Percentiles rank a stretch among this genome's conserved stretches.
These are phyloP conservation scores for Rubroboletus satanas DNA, from an alignment of 768 basidiomycete species.

Conservation along the genomic window DNA sequence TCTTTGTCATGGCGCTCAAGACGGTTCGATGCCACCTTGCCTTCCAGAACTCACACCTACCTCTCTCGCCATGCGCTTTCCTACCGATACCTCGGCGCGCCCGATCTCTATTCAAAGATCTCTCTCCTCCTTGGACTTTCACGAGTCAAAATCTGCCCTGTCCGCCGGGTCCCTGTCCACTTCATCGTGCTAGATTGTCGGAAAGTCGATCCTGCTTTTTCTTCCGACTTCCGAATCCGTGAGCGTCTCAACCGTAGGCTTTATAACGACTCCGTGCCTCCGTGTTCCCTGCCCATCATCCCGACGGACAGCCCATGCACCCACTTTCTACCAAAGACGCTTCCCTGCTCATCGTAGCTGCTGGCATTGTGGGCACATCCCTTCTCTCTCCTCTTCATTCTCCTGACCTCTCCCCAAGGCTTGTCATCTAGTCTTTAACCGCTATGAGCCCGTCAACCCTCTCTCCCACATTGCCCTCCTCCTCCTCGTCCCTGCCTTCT, in stretches of 20 bases:
- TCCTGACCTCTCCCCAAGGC: slow-evolving; percentile 20
- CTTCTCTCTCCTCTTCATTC: not conserved
- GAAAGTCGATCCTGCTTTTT: slow-evolving; percentile 32
- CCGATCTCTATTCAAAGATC: slow-evolving; percentile 21
- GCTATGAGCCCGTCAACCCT: slow-evolving; percentile 28
- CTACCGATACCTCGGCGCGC: slow-evolving; percentile 15
- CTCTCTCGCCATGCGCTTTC: slow-evolving; percentile 3
- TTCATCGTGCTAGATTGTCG: slow-evolving; percentile 32
- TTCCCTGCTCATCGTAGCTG: slow-evolving; percentile 16
- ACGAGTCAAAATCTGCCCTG: slow-evolving; percentile 22
- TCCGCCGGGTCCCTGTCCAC: slow-evolving; percentile 16
- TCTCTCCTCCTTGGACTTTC: slow-evolving; percentile 4
- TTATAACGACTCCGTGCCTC: slow-evolving; percentile 21
- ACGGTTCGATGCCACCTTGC: slow-evolving; percentile 15
- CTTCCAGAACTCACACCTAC: slow-evolving; percentile 18
- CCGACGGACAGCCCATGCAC: slow-evolving; percentile 17
- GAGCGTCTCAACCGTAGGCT: slow-evolving; percentile 21
- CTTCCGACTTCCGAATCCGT: slow-evolving; percentile 33
- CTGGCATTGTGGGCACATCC: slow-evolving; percentile 22
- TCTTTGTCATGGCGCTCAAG: slow-evolving; percentile 29
- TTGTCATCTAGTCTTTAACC: slow-evolving; percentile 31
- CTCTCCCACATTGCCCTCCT: slow-evolving; percentile 28
- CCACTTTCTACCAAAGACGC: slow-evolving; percentile 18
- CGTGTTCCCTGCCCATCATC: slow-evolving; percentile 16
- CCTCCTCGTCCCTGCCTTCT: slow-evolving; percentile 16